Percentiles rank a stretch among this genome's conserved stretches.
These are phyloP conservation scores for Meira nashicola DNA, from an alignment of 1,284 basidiomycete species.

Conservation along the genomic window DNA sequence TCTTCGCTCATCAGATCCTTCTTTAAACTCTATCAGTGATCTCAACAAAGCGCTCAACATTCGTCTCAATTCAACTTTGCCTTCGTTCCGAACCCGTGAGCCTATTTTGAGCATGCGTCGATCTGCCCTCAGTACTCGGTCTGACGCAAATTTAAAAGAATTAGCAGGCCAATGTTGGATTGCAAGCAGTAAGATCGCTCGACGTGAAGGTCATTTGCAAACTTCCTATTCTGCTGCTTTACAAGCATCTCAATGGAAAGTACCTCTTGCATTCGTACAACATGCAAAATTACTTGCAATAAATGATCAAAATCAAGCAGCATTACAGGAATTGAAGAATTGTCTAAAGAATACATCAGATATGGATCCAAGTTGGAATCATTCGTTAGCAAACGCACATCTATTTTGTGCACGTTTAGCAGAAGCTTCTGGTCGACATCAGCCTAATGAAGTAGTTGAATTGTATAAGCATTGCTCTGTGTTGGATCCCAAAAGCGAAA, in stretches of 20 bases:
- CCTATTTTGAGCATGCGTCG: slow-evolving; percentile 83
- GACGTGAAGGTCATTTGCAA: slow-evolving; percentile 91
- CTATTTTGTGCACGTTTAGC: slow-evolving; percentile 89
- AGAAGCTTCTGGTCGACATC: slow-evolving; percentile 78
- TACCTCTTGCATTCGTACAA: slow-evolving; percentile 80
- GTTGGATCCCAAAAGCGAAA: slow-evolving; percentile 61
- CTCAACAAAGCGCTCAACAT: slow-evolving; percentile 54
- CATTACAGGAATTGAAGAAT: slow-evolving; percentile 82
- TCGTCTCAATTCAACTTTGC: slow-evolving; percentile 74
- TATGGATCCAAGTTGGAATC: slow-evolving; percentile 10
- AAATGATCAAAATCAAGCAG: slow-evolving; percentile 76
- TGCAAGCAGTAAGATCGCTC: slow-evolving; percentile 84
- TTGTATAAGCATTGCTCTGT: slow-evolving; percentile 51
- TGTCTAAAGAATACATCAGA: slow-evolving; percentile 58
- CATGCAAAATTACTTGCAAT: slow-evolving; percentile 80
- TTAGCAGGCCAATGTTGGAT: slow-evolving; percentile 85
- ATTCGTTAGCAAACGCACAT: slow-evolving; percentile 62
- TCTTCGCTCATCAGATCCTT: neutral
- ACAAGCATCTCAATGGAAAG: slow-evolving; percentile 74
- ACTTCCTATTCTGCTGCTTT: slow-evolving; percentile 94
- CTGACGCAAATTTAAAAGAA: slow-evolving; percentile 48
- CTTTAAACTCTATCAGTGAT: neutral
- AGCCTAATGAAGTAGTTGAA: slow-evolving; percentile 61
- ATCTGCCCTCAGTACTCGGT: slow-evolving; percentile 71
- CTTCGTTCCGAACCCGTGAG: slow-evolving; percentile 87